Evolutionary conservation across 805 yeast species (phyloP), one percentile per base, ranked within the genome.

Genomic region (Candida peoriensis): DNA sequence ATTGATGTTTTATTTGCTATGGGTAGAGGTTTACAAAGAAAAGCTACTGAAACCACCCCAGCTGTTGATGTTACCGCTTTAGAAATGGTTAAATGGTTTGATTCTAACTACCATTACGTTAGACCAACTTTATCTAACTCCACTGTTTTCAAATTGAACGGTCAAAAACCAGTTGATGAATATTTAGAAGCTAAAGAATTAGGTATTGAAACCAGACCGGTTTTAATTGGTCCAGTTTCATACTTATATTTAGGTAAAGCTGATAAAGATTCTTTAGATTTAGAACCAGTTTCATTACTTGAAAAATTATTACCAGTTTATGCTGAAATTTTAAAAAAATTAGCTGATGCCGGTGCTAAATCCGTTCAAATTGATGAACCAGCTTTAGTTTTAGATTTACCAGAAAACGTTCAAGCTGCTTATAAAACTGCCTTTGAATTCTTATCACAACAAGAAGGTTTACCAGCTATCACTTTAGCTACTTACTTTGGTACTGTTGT

Each of bases 1-100:
- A 74, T 93, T 53, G 98, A 93, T 70, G 85, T 87, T 46, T 70
- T 85, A 59, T 93, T 93, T 65, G 98, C 98, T 61, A 93, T 93
- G 97, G 98, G 97, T 71, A 88, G 98, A 79, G 98, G 98, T 81
- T 77, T 93, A 66, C 98, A 93, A 76, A 86, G 93, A 73, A 81
- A 83, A 68, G 95, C 95, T 50, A 83, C 94, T 50, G 95, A 82
- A 54, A 61, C 88, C 50, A 64, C 78, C 44, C 76, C 81, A 55
- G 95, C 95, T 52, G 96, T 93, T 54, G 98, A 93, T 68, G 98
- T 93, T 44, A 90, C 97, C 46, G 98, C 98, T 57, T 77, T 87
- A 64, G 95, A 93, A 78, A 93, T 93, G 98, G 98, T 93, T 55
- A 93, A 93, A 77, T 93, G 98, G 98, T 93, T 93, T 57, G 98